Percentiles rank a stretch among this genome's conserved stretches.
Evolutionary conservation across 2,329 filamentous ascomycete species (phyloP).

Genomic region (Coniochaeta hoffmannii): DNA sequence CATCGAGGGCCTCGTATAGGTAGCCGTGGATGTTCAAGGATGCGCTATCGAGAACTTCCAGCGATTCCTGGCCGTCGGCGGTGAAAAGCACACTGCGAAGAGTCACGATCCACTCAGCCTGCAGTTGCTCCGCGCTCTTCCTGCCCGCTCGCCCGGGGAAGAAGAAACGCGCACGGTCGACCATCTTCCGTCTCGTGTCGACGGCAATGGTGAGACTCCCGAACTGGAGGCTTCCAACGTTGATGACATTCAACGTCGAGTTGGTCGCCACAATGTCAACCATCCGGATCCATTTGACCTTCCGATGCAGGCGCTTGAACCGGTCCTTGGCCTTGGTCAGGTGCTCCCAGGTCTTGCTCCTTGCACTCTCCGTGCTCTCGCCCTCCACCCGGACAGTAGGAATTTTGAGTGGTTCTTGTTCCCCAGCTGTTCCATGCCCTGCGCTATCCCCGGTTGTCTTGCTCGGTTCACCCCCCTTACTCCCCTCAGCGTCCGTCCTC

Average conservation of each 20-base stretch:
- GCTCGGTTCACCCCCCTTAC: not conserved
- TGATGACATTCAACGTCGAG: constrained; percentile 66
- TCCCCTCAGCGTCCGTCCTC: constrained; percentile 23
- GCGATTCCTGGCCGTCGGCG: constrained; percentile 72
- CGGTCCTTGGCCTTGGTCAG: constrained; percentile 74
- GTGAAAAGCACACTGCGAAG: constrained; percentile 84
- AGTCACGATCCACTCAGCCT: constrained; percentile 91
- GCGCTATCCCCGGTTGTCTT: constrained; percentile 21
- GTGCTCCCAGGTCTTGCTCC: constrained; percentile 72
- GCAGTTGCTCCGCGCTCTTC: constrained; percentile 49
- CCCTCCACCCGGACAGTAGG: constrained; percentile 17
- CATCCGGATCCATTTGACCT: constrained; percentile 81
- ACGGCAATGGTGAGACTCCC: constrained; percentile 80
- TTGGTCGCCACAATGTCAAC: constrained; percentile 83
- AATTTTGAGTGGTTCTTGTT: constrained; percentile 16
- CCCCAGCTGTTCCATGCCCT: constrained; percentile 13
- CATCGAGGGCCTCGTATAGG: constrained; percentile 76
- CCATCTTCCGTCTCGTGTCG: constrained; percentile 85
- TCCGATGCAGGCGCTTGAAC: constrained; percentile 78
- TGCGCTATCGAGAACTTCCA: constrained; percentile 82
- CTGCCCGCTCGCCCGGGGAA: constrained; percentile 64
- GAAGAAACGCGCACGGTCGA: constrained; percentile 84
- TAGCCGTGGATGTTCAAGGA: constrained; percentile 88
- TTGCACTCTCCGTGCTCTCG: constrained; percentile 25
- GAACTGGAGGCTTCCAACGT: constrained; percentile 78